phyloP scores from a whole-genome alignment of 2,329 filamentous ascomycete species.

The Alternaria sp. region DNA sequence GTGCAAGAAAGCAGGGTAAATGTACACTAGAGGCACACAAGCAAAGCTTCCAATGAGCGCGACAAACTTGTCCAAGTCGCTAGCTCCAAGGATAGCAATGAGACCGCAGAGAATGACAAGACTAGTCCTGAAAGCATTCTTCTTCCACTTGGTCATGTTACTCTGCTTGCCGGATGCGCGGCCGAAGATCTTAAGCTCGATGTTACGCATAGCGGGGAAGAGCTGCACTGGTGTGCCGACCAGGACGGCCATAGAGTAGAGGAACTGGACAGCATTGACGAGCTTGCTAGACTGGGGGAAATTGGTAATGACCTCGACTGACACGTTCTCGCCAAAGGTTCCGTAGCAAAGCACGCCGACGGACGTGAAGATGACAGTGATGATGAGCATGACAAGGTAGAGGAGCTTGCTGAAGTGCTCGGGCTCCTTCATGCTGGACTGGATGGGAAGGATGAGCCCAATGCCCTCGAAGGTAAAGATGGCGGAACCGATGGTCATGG shows the following conservation, averaged over 20 bases:
- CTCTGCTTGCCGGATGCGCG: conserved; percentile 71
- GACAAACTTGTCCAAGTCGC: conserved; percentile 77
- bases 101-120: conserved; percentile 67
- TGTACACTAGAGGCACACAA: conserved; percentile 78
- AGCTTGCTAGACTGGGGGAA: conserved; percentile 74
- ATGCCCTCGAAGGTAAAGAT: conserved; percentile 85
- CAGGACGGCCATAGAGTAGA: conserved; percentile 77
- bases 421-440: conserved; percentile 76
- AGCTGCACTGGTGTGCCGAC: conserved; percentile 77
- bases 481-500: conserved; percentile 74
- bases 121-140: conserved; percentile 70
- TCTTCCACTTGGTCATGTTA: conserved; percentile 75
- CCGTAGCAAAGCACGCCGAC: conserved; percentile 78
- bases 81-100: conserved; percentile 70
- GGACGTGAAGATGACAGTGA: conserved; percentile 75
- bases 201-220: conserved; percentile 75
- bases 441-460: conserved; percentile 77
- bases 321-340: conserved; percentile 72
- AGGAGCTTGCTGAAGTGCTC: conserved; percentile 72
- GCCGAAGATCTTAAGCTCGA: conserved; percentile 74
- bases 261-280: conserved; percentile 79
- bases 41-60: conserved; percentile 76
- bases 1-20: conserved; percentile 77
- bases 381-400: conserved; percentile 74
- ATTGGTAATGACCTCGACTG: conserved; percentile 79